These are phyloP conservation scores for Penicillium janthinellum DNA, from an alignment of 2,329 filamentous ascomycete genomes.

Conservation along the genomic window DNA sequence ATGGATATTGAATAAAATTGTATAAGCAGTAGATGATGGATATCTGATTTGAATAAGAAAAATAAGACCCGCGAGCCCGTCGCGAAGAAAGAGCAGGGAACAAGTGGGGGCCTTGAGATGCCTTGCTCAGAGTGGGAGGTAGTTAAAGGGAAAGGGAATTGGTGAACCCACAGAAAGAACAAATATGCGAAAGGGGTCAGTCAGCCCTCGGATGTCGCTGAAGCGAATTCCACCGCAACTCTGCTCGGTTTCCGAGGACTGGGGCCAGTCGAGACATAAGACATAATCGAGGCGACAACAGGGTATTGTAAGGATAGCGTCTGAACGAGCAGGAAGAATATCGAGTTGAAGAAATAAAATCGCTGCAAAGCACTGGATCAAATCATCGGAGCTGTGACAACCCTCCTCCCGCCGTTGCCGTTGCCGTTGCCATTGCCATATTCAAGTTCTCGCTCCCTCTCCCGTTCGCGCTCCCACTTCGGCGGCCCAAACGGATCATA, in stretches of 20 bases:
- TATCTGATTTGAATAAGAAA: neutral
- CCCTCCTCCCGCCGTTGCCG: constrained; percentile 8
- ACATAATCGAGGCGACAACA: neutral
- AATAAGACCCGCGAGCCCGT: neutral
- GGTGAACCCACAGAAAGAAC: neutral
- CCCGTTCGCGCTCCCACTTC: constrained; percentile 30
- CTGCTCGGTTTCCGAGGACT: neutral
- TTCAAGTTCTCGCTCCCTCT: constrained; percentile 18
- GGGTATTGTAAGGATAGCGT: neutral
- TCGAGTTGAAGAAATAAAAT: neutral
- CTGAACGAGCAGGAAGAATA: no score
- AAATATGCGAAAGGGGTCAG: neutral
- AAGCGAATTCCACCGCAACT: neutral
- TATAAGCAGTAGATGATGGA: neutral
- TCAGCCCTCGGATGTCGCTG: neutral
- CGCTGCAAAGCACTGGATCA: constrained; percentile 11
- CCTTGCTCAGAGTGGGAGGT: neutral
- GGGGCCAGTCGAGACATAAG: neutral
- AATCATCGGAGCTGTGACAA: constrained; percentile 36
- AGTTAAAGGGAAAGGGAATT: neutral
- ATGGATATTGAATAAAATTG: neutral
- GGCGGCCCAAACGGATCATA: constrained; percentile 29
- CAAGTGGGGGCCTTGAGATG: neutral
- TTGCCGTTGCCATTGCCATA: neutral
- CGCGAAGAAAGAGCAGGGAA: neutral